Evolutionary conservation across 108 stramenopile species (phyloP), one percentile per base, ranked within the genome.

Genomic region (Asterionellopsis glacialis): DNA sequence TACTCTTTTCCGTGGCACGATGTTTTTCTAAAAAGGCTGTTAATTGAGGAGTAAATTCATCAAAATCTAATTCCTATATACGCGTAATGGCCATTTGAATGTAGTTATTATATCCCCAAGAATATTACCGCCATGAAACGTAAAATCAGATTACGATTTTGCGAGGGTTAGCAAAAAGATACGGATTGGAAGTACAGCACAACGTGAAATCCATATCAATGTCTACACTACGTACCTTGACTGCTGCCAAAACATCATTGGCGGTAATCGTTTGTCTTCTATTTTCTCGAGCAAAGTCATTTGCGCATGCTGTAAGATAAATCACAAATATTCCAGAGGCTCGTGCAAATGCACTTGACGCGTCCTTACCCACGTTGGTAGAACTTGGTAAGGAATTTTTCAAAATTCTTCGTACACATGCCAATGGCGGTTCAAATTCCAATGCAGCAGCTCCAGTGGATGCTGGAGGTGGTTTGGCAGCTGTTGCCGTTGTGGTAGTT

Each of bases 281-380:
- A 53, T 88, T 82, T 60, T 92, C 90, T 49, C 92, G 55, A 11
- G 92, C 92, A 64, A 89, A 85, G 63, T 93, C 90, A 68, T 96
- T 96, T 51, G 95, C 94, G 65, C 91, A 88, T 21, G 90, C 80
- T 23, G 95, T 93, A n/a, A 96, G 56, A 64, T 94, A 96, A 15
- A 96, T 75, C 45, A 96, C 79, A 60, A 96, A 96, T 39, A 96
- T 94, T 0, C 93, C 92, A 27, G 70, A 85, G n/a, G 93, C 88
- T 47, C 91, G 73, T 26, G 88, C 74, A 76, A 96, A 88, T 33
- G 92, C 93, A 19, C 74, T 52, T 13, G 72, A 73, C 14, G 95
- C 89, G 63, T 96, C 95, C 58, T 94, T 94, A 41, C 85, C 81
- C 5, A 94, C 86, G 55, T 87, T 88, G 59, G 89, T 90, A 23